Percentiles rank a stretch among this genome's conserved stretches.
phyloP scores from a whole-genome alignment of 768 basidiomycete genomes.

The Tricholoma matsutake region DNA sequence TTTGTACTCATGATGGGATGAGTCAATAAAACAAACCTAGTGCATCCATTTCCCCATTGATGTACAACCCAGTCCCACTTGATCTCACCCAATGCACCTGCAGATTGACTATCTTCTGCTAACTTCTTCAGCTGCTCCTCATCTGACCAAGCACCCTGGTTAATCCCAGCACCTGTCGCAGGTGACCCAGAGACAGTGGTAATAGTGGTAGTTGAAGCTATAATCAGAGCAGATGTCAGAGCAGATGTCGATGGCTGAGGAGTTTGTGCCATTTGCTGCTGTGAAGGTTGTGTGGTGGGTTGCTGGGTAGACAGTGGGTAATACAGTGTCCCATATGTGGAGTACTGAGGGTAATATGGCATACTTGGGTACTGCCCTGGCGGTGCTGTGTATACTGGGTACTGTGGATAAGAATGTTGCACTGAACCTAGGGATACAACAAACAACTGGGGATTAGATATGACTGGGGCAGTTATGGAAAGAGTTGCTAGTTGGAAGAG shows the following conservation, averaged over 20 bases:
- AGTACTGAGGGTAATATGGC: slow-evolving; percentile 59
- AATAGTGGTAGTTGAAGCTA: slow-evolving; percentile 19
- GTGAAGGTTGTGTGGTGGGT: slow-evolving; percentile 11
- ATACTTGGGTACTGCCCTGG: slow-evolving; percentile 54
- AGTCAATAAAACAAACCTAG: slow-evolving; percentile 47
- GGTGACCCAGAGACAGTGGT: slow-evolving; percentile 24
- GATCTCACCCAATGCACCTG: slow-evolving; percentile 51
- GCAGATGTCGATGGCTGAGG: slow-evolving; percentile 8
- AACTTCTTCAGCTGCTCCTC: slow-evolving; percentile 68
- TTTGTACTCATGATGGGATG: too few species aligned
- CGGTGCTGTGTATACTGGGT: slow-evolving; percentile 35
- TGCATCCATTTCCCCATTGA: slow-evolving; percentile 71
- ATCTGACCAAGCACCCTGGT: slow-evolving; percentile 76
- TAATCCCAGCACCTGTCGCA: slow-evolving; percentile 33
- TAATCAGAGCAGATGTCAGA: too few species aligned
- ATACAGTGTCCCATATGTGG: slow-evolving; percentile 24
- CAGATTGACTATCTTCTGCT: slow-evolving; percentile 61
- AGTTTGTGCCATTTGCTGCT: slow-evolving; percentile 9
- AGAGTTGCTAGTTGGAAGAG: neutral
- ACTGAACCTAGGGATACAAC: slow-evolving; percentile 58
- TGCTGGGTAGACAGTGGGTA: slow-evolving; percentile 18
- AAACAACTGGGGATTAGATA: slow-evolving; percentile 71
- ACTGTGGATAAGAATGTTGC: slow-evolving; percentile 46
- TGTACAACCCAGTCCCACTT: slow-evolving; percentile 79
- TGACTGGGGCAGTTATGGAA: slow-evolving; percentile 34